Percentiles rank a stretch among this genome's conserved stretches.
phyloP scores from a whole-genome alignment of 345 rosid species.

The Hevea brasiliensis region DNA sequence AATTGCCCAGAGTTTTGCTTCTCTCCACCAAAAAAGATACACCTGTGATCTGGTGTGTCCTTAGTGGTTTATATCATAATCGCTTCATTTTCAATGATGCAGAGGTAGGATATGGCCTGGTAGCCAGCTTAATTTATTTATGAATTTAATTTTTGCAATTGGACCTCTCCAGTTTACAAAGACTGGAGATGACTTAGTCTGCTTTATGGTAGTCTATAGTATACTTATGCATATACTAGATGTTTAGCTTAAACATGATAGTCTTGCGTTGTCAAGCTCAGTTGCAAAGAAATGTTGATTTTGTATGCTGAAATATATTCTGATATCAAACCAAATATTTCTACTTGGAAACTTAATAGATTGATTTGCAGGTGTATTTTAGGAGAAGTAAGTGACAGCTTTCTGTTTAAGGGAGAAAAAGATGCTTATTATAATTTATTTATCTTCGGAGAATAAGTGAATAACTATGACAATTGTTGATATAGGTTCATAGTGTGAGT shows the following conservation, averaged over 20 bases:
- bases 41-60: conserved; percentile 85
- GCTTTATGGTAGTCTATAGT: not conserved
- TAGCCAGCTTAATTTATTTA: not conserved
- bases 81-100: conserved; percentile 58
- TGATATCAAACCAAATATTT: conserved; percentile 1
- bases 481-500: conserved; percentile 64
- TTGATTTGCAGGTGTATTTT: not conserved
- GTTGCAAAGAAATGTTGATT: not conserved
- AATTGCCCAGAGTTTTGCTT: conserved; percentile 61
- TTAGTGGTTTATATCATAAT: conserved; percentile 71
- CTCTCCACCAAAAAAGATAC: conserved; percentile 83
- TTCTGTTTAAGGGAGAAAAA: not conserved
- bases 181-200: not conserved
- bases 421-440: not conserved
- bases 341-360: not conserved
- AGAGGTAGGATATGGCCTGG: conserved; percentile 45
- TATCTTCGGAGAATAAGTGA: not conserved
- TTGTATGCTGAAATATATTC: not conserved
- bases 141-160: not conserved
- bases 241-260: not conserved
- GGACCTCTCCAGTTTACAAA: not conserved
- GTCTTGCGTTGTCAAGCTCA: not conserved
- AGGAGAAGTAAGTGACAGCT: not conserved
- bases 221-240: not conserved
- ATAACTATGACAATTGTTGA: not conserved